Percentiles rank a stretch among this genome's conserved stretches.
Conservation (phyloP, 2,329 filamentous ascomycete species). For the Teratosphaeriaceae sp. region DNA sequence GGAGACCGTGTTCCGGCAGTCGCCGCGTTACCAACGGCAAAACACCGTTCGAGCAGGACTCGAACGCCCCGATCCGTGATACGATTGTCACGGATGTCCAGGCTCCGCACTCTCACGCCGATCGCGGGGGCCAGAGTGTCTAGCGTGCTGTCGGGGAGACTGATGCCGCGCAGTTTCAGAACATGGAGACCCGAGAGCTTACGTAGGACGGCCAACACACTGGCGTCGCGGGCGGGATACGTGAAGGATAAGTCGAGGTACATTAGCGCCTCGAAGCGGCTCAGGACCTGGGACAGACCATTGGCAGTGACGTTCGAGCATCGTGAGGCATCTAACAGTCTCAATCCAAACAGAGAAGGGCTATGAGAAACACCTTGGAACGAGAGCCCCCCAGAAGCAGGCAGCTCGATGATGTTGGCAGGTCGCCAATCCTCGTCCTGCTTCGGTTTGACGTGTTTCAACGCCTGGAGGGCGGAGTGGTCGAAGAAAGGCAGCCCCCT, state of each 20-base stretch:
- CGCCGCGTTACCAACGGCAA: conserved; percentile 23
- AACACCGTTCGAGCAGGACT: conserved; percentile 46
- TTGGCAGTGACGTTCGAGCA: conserved; percentile 54
- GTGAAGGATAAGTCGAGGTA: conserved; percentile 53
- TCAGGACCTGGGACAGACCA: conserved; percentile 46
- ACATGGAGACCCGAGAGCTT: conserved; percentile 48
- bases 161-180: conserved; percentile 49
- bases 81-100: conserved; percentile 52
- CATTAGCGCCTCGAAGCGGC: conserved; percentile 47
- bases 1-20: conserved; percentile 15
- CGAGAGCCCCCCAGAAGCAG: conserved; percentile 22
- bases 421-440: conserved; percentile 14
- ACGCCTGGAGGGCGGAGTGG: conserved; percentile 48
- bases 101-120: conserved; percentile 45
- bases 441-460: conserved; percentile 32
- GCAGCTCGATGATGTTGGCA: conserved; percentile 23
- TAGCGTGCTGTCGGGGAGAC: conserved; percentile 48
- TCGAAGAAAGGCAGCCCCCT: conserved; percentile 56
- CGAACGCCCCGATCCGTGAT: conserved; percentile 51
- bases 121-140: conserved; percentile 48
- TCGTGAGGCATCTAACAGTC: conserved; percentile 49
- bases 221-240: conserved; percentile 22
- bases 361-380: conserved; percentile 11
- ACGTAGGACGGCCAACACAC: conserved; percentile 42
- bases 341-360: conserved; percentile 40